Base-by-base conservation (phyloP, 306 rosid genomes). In the Sicyos baderoa region DNA sequence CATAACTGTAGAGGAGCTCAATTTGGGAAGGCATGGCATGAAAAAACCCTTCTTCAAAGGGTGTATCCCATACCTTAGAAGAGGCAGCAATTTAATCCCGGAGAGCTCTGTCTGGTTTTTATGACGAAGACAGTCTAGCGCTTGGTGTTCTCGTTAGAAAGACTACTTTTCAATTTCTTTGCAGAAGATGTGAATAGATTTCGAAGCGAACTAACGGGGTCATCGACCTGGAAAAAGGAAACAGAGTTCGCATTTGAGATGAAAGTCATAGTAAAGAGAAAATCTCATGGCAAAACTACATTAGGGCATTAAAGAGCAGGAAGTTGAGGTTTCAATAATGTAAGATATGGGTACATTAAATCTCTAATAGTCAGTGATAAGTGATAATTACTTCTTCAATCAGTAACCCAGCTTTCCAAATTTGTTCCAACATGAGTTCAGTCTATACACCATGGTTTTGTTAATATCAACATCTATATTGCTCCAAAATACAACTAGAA, bases 181-280 rank as follows among this genome's bases (percentile, higher is more conserved):
- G 78, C 79, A 29, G 97, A 76, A 53, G 94, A 86, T 79, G 18
- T 82, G 84, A 90, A 90, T 70, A 94, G 90, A 69, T 79, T 85
- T 66, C 90, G 82, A 40, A 88, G 86, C 1, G 97, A 90, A 72
- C 84, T 78, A 6, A 93, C 50, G 4, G 99, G 99, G 77, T 90
- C 96, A 71, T 90, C 90, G 12, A 90, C 96, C 99, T 93, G 91
- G 79, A 86, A 35, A 67, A 67, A 48, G 80, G 54, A 66, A 59
- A 65, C 32, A 22, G 27, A 71, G 23, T 54, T 62, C 53, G 52
- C 22, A 79, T 14, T 48, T 67, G 44, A 22, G 55, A 47, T 79
- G 80, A 73, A 58, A 13, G 53, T 61, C 47, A 48, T 7, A 47
- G 16, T 50, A 67, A 37, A 68, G 59, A 44, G 14, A 51, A 52